A percentile compares a stretch with the other conserved stretches of the same genome.
These are phyloP conservation scores for Acmispon strigosus DNA, from an alignment of 306 rosid genomes.

Conservation along the genomic window DNA sequence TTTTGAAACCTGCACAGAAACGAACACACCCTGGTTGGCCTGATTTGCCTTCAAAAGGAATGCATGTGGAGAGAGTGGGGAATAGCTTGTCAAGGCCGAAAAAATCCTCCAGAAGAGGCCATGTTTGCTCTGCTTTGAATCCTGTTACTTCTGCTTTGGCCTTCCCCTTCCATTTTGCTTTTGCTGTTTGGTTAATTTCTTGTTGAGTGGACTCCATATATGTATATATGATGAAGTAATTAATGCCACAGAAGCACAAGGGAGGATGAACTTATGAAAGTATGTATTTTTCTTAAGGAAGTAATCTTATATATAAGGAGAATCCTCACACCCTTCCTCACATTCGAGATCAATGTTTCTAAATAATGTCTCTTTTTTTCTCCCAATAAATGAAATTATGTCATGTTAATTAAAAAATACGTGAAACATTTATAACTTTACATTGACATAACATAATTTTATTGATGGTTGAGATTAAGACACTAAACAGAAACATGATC, in stretches of 20 bases:
- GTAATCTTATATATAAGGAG: background rate
- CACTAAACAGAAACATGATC: too few relatives aligned
- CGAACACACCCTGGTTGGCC: constrained; percentile 51
- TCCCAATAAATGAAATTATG: too few relatives aligned
- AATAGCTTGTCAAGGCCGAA: constrained; percentile 54
- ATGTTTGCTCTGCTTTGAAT: constrained; percentile 32
- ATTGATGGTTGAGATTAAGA: too few relatives aligned
- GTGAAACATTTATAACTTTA: too few relatives aligned
- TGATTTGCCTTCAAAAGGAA: constrained; percentile 39
- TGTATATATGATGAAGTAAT: background rate
- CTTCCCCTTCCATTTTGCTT: constrained; percentile 42
- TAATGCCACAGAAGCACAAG: background rate
- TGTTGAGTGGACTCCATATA: background rate
- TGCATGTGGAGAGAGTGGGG: constrained; percentile 42
- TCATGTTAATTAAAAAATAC: too few relatives aligned
- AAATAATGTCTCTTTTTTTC: too few relatives aligned
- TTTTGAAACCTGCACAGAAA: constrained; percentile 58
- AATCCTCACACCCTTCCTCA: too few relatives aligned
- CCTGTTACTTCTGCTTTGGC: constrained; percentile 28
- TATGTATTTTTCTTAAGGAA: background rate
- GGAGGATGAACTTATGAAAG: background rate
- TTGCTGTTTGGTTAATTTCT: background rate
- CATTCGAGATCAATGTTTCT: too few relatives aligned
- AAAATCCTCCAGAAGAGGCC: constrained; percentile 60
- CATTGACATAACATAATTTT: too few relatives aligned